phyloP scores from a whole-genome alignment of 2,329 filamentous ascomycete species.

The Colletotrichum sp. region DNA sequence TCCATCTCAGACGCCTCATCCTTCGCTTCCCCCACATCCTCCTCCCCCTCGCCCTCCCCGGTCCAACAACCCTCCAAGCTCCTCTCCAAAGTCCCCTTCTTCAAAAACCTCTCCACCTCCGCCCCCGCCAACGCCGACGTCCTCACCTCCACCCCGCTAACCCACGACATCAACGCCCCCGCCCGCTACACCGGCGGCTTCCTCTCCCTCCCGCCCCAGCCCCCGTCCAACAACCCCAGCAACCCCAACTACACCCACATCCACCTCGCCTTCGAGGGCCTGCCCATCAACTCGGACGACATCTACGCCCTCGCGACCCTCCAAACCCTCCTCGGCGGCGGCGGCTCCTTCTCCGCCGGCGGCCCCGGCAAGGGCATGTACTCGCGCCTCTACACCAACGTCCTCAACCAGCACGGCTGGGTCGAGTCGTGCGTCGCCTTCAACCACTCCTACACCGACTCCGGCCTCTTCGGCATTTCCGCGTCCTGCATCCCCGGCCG shows the following conservation, averaged over 20 bases:
- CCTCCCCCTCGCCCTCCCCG: slow-evolving; percentile 38
- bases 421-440: slow-evolving; percentile 95
- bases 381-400: slow-evolving; percentile 95
- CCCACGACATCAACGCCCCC: slow-evolving; percentile 64
- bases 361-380: slow-evolving; percentile 99
- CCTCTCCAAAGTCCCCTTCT: slow-evolving; percentile 84
- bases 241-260: slow-evolving; percentile 87
- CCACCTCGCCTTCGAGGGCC: slow-evolving; percentile 93
- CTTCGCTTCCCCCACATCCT: background rate
- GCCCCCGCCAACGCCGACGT: slow-evolving; percentile 67
- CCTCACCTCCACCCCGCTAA: slow-evolving; percentile 36
- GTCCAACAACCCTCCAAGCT: slow-evolving; percentile 64
- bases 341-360: slow-evolving; percentile 94
- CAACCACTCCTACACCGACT: slow-evolving; percentile 97
- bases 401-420: slow-evolving; percentile 97
- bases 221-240: slow-evolving; percentile 77
- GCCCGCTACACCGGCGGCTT: slow-evolving; percentile 95
- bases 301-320: slow-evolving; percentile 96
- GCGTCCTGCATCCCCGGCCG: slow-evolving; percentile 82
- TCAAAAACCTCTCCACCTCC: slow-evolving; percentile 86
- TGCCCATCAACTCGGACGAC: slow-evolving; percentile 87
- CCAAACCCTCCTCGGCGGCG: slow-evolving; percentile 93
- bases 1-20: slow-evolving; percentile 32
- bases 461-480: slow-evolving; percentile 92
- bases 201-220: slow-evolving; percentile 81